Percentiles rank a stretch among this genome's conserved stretches.
Evolutionary conservation across 768 basidiomycete genomes (phyloP).

Genomic region (Sutorius australiensis): DNA sequence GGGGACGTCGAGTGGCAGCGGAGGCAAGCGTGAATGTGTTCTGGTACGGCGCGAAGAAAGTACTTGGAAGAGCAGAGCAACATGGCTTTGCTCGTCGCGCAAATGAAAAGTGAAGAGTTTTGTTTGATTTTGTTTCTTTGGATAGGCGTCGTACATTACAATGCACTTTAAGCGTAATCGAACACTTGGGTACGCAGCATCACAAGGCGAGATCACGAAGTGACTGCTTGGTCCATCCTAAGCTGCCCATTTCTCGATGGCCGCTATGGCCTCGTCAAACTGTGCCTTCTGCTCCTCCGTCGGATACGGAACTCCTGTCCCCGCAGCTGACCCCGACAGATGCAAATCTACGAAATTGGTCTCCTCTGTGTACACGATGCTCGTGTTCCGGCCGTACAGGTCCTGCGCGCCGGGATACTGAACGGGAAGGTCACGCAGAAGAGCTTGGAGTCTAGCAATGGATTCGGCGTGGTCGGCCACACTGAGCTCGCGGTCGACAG

Average conservation of each 20-base stretch:
- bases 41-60: slow-evolving; percentile 1
- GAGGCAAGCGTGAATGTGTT: slow-evolving; percentile 13
- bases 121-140: too few relatives aligned
- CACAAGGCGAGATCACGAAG: too few relatives aligned
- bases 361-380: slow-evolving; percentile 51
- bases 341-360: not conserved
- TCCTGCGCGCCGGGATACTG: slow-evolving; percentile 56
- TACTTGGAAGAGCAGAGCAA: slow-evolving; percentile 13
- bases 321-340: slow-evolving; percentile 52
- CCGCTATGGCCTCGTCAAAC: slow-evolving; percentile 68
- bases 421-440: slow-evolving; percentile 48
- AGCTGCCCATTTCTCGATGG: slow-evolving; percentile 48
- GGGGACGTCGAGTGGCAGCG: slow-evolving; percentile 66
- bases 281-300: slow-evolving; percentile 60
- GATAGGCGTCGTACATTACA: too few relatives aligned
- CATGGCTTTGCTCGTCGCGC: slow-evolving; percentile 6
- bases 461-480: slow-evolving; percentile 6
- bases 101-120: too few relatives aligned
- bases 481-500: slow-evolving; percentile 40
- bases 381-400: slow-evolving; percentile 66
- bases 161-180: too few relatives aligned
- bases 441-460: slow-evolving; percentile 44
- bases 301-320: slow-evolving; percentile 43
- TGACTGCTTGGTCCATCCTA: not conserved
- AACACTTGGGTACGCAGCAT: too few relatives aligned